These are phyloP conservation scores for Rheum nobile DNA, from an alignment of 148 eudicot species.

Conservation along the genomic window DNA sequence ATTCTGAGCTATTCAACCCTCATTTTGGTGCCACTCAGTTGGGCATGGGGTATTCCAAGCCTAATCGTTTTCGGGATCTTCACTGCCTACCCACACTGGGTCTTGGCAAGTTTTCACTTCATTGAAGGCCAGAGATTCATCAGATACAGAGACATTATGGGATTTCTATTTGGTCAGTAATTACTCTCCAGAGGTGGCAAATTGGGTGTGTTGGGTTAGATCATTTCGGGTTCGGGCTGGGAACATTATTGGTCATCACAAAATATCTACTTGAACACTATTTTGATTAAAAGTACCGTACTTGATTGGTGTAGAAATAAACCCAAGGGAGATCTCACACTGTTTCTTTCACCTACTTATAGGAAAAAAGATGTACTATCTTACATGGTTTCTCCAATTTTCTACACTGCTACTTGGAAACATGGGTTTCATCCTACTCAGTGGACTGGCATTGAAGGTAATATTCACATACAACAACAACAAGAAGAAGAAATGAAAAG, in stretches of 20 bases:
- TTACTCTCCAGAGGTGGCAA: not conserved
- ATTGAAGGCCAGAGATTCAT: constrained; percentile 49
- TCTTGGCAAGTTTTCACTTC: constrained; percentile 46
- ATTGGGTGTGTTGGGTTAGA: not conserved
- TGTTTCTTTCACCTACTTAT: constrained; percentile 1
- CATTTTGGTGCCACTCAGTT: constrained; percentile 47
- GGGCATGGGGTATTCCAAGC: constrained; percentile 43
- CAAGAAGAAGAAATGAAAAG: not conserved
- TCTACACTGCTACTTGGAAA: constrained; percentile 31
- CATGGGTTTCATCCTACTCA: constrained; percentile 57
- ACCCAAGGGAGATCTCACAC: too few relatives aligned
- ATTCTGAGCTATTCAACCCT: constrained; percentile 49
- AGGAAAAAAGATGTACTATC: constrained; percentile 39
- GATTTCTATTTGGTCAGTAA: constrained; percentile 38
- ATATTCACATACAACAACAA: not conserved
- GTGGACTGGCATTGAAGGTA: constrained; percentile 57
- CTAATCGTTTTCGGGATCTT: constrained; percentile 31
- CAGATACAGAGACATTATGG: constrained; percentile 56
- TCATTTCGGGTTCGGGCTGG: not conserved
- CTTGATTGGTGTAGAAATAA: too few relatives aligned
- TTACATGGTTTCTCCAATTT: constrained; percentile 41
- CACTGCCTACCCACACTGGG: constrained; percentile 43
- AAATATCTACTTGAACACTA: too few relatives aligned
- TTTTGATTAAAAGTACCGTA: too few relatives aligned
- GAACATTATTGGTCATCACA: too few relatives aligned